Conservation (phyloP, 805 yeast species). For the Kluyveromyces wickerhamii region DNA sequence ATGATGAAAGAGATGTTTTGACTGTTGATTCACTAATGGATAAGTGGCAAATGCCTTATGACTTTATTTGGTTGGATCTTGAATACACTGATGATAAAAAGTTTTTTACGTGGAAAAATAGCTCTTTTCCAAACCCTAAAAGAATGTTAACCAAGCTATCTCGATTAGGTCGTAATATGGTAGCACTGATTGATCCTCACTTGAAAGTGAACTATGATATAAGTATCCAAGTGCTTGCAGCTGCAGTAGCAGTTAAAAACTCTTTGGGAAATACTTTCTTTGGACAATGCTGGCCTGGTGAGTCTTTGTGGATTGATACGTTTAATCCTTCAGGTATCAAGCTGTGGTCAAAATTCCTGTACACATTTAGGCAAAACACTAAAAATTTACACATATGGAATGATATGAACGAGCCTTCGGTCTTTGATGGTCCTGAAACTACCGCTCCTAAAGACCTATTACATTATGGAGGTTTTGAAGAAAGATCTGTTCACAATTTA, state of each 20-base stretch:
- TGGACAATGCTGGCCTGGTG: conserved; percentile 99
- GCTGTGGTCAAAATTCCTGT: conserved; percentile 53
- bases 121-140: conserved; percentile 66
- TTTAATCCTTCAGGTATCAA: conserved; percentile 52
- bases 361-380: conserved; percentile 40
- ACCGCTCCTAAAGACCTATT: conserved; percentile 74
- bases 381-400: conserved; percentile 84
- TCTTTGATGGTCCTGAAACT: conserved; percentile 92
- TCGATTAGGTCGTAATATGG: conserved; percentile 69
- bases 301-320: conserved; percentile 88
- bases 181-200: conserved; percentile 88
- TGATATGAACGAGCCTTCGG: conserved; percentile 97
- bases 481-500: conserved; percentile 82
- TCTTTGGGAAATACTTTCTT: conserved; percentile 43
- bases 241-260: conserved; percentile 41
- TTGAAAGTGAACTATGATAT: conserved; percentile 63
- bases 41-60: conserved; percentile 68
- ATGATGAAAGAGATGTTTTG: conserved; percentile 79
- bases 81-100: conserved; percentile 83
- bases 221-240: conserved; percentile 41
- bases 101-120: conserved; percentile 85
- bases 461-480: conserved; percentile 79
- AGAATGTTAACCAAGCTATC: conserved; percentile 58
- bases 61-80: conserved; percentile 89
- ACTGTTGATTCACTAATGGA: conserved; percentile 66